These are phyloP conservation scores for Geotrichum aggregatum DNA, from an alignment of 1,139 yeast species.

Conservation along the genomic window DNA sequence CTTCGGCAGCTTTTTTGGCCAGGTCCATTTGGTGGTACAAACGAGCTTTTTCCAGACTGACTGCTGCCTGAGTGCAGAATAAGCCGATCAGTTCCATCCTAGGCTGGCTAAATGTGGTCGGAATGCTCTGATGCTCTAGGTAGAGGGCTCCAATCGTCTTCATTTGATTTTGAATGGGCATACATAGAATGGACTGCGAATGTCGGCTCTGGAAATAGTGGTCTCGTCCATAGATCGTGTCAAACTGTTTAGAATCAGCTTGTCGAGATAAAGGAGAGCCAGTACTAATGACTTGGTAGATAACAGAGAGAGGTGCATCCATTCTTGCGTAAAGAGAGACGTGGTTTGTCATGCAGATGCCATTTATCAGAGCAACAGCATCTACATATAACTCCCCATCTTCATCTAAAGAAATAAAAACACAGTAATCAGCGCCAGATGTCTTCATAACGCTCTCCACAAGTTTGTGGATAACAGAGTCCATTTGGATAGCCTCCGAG, in stretches of 20 bases:
- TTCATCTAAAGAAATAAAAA: slow-evolving; percentile 42
- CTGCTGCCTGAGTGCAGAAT: slow-evolving; percentile 54
- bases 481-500: slow-evolving; percentile 46
- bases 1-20: slow-evolving; percentile 56
- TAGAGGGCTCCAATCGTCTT: slow-evolving; percentile 50
- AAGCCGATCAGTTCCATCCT: slow-evolving; percentile 46
- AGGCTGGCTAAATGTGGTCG: slow-evolving; percentile 37
- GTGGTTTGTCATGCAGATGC: slow-evolving; percentile 39
- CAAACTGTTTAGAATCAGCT: slow-evolving; percentile 42
- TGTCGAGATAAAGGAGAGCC: slow-evolving; percentile 42
- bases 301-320: slow-evolving; percentile 47
- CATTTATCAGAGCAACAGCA: slow-evolving; percentile 45
- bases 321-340: slow-evolving; percentile 46
- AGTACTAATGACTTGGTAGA: slow-evolving; percentile 43
- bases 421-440: slow-evolving; percentile 48
- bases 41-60: slow-evolving; percentile 49
- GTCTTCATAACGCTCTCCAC: slow-evolving; percentile 45
- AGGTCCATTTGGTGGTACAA: slow-evolving; percentile 50
- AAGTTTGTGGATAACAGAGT: slow-evolving; percentile 43
- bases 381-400: slow-evolving; percentile 41
- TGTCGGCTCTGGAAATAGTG: slow-evolving; percentile 43
- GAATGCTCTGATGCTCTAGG: slow-evolving; percentile 41
- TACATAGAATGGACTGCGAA: slow-evolving; percentile 44
- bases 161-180: slow-evolving; percentile 48
- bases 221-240: slow-evolving; percentile 42